These are phyloP conservation scores for Kwoniella sp. DNA, from an alignment of 768 basidiomycete genomes.

Conservation along the genomic window DNA sequence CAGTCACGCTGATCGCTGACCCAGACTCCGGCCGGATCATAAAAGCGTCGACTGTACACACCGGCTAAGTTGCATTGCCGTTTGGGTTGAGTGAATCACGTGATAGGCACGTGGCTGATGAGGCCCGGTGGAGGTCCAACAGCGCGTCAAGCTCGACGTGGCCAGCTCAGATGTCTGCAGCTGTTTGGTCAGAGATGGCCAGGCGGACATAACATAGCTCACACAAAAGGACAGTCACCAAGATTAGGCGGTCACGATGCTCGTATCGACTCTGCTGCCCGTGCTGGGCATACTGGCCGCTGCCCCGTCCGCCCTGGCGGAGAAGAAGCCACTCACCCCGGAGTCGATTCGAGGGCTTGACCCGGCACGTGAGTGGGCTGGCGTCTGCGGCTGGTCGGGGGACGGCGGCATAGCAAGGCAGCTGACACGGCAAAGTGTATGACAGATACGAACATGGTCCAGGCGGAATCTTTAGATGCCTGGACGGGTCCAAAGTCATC, in stretches of 20 bases:
- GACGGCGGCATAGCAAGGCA: neutral
- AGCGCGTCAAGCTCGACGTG: too few relatives aligned
- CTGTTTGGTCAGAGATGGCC: too few relatives aligned
- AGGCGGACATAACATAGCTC: too few relatives aligned
- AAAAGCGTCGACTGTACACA: too few relatives aligned
- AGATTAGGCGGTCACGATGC: conserved; percentile 4
- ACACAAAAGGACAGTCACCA: too few relatives aligned
- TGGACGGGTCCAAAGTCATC: conserved; percentile 75
- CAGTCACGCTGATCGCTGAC: too few relatives aligned
- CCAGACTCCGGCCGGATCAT: too few relatives aligned
- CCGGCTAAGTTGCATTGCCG: too few relatives aligned
- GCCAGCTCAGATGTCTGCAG: too few relatives aligned
- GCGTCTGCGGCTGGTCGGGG: neutral
- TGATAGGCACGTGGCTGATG: too few relatives aligned
- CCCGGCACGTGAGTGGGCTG: conserved; percentile 20
- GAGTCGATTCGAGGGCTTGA: conserved; percentile 21
- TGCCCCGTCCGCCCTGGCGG: neutral
- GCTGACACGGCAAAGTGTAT: conserved; percentile 8
- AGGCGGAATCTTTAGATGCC: conserved; percentile 62
- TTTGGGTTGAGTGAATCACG: too few relatives aligned
- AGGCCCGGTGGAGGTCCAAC: too few relatives aligned
- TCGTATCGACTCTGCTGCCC: conserved; percentile 1
- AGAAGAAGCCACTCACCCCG: conserved; percentile 18
- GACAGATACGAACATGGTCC: conserved; percentile 21
- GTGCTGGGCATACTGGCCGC: conserved; percentile 4